Evolutionary conservation across 2,329 filamentous ascomycete species (phyloP), one percentile per base, ranked within the genome.

Genomic region (Knufia petricola): DNA sequence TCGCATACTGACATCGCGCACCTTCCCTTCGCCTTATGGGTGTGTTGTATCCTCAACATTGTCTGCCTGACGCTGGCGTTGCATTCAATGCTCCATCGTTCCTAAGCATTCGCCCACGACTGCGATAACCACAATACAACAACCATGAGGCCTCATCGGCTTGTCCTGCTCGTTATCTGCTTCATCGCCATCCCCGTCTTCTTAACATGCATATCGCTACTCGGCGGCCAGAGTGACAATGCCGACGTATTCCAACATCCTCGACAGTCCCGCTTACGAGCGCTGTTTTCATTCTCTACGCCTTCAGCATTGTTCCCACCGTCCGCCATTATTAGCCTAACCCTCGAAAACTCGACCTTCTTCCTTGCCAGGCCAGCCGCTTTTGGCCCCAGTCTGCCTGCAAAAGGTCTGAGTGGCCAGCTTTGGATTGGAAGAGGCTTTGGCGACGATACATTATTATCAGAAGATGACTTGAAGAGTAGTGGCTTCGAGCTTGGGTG

Each of bases 281-380:
- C 76, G 32, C 70, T 86, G 55, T 80, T 86, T 66, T 82, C 82
- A 55, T 85, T 86, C 65, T 81, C 80, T 51, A 74, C 81, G 3
- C 83, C 89, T 1, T 86, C 89, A 55, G 88, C 87, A 17, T 79
- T 98, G 19, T 98, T 98, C 64, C 89, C 90, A 3, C 89, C 89
- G 2, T 95, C 92, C 55, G 92, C 92, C 41, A 85, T 94, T 60
- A 95, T 98, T 64, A 95, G 87, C 65, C 77, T 98, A 53, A 95
- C 89, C 61, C 88, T 96, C 66, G 92, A 98, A 68, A 98, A 98
- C 67, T 95, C 87, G 58, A 98, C 92, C 10, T 94, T 94, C 58
- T 98, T 98, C 69, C 76, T 94, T 48, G 89, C 92, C 37, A 78
- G 92, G 42, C 92, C 92, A 51, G 92, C 92, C 46, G 89, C 87